These are phyloP conservation scores for Didymella glomerata DNA, from an alignment of 2,329 filamentous ascomycete species.

Conservation along the genomic window DNA sequence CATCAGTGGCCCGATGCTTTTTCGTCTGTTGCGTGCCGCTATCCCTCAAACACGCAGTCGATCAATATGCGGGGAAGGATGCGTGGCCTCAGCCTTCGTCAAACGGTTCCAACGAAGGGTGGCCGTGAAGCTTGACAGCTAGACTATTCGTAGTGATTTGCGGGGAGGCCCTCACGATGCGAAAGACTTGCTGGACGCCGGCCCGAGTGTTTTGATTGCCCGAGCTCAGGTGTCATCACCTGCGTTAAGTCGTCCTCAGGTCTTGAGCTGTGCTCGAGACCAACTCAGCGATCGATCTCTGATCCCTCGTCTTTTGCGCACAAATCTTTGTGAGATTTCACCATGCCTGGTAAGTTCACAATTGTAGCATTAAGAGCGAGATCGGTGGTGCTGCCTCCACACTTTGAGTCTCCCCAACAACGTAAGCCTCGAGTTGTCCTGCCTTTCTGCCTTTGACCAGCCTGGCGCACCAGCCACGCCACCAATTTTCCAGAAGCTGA, in stretches of 20 bases:
- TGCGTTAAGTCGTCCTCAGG: constrained; percentile 10
- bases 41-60: constrained; percentile 26
- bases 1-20: constrained; percentile 40
- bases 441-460: neutral
- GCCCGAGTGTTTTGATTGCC: constrained; percentile 30
- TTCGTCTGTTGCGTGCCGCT: constrained; percentile 39
- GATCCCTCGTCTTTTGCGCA: neutral
- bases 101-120: neutral
- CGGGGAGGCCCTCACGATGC: constrained; percentile 24
- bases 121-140: constrained; percentile 1
- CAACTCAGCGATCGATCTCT: constrained; percentile 4
- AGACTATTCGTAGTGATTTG: constrained; percentile 3
- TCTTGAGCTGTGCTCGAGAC: constrained; percentile 3
- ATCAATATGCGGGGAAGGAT: constrained; percentile 30
- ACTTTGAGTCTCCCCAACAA: neutral
- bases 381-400: neutral
- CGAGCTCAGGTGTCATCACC: constrained; percentile 13
- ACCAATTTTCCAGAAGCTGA: constrained; percentile 12
- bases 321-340: neutral
- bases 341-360: neutral
- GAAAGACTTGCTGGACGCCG: constrained; percentile 21
- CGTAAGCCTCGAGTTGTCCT: neutral
- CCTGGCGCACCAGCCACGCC: constrained; percentile 1
- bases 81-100: constrained; percentile 22
- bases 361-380: neutral